phyloP scores from a whole-genome alignment of 1,139 yeast species.

The Saccharomycopsis crataegensis region DNA sequence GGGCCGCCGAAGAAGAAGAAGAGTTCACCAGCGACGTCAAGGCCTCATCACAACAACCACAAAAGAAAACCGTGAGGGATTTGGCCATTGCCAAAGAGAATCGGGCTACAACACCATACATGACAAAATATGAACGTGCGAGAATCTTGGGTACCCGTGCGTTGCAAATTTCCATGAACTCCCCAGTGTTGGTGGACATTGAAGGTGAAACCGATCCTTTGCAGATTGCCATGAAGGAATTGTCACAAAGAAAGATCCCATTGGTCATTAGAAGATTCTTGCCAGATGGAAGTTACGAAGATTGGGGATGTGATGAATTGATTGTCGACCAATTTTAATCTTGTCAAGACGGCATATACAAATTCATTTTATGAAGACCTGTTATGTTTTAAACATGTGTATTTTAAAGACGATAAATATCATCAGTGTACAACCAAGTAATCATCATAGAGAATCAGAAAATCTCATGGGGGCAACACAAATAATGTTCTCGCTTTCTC shows the following conservation, averaged over 20 bases:
- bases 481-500: too few relatives aligned
- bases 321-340: conserved; percentile 52
- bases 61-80: conserved; percentile 64
- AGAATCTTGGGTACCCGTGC: conserved; percentile 96
- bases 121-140: conserved; percentile 98
- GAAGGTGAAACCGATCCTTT: conserved; percentile 99
- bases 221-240: conserved; percentile 95
- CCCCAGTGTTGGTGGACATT: conserved; percentile 94
- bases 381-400: not conserved
- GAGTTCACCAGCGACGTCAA: conserved; percentile 54
- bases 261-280: conserved; percentile 90
- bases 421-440: too few relatives aligned
- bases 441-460: too few relatives aligned
- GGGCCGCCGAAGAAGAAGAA: conserved; percentile 28
- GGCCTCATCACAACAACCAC: conserved; percentile 29
- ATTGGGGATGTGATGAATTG: conserved; percentile 98
- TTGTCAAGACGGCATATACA: not conserved
- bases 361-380: not conserved
- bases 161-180: conserved; percentile 91
- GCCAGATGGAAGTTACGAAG: conserved; percentile 96
- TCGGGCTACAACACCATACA: conserved; percentile 93
- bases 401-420: too few relatives aligned
- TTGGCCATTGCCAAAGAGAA: conserved; percentile 84
- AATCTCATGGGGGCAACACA: too few relatives aligned
- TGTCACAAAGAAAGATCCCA: conserved; percentile 91